These are phyloP conservation scores for Akanthomyces muscarius DNA, from an alignment of 2,329 filamentous ascomycete species.

Conservation along the genomic window DNA sequence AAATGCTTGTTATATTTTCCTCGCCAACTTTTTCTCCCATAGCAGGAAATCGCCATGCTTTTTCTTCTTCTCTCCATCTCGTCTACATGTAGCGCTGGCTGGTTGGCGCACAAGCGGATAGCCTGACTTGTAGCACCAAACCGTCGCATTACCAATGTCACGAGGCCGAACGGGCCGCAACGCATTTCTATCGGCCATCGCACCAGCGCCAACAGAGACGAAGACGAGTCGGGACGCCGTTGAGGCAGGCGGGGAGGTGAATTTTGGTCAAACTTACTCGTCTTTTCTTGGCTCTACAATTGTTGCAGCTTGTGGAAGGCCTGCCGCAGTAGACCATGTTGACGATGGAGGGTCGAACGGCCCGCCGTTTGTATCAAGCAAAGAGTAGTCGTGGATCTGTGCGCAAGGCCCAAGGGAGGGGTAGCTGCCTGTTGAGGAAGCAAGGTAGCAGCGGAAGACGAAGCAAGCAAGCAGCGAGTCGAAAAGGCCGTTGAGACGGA, in stretches of 20 bases:
- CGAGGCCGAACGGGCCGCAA: background rate
- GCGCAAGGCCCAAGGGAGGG: background rate
- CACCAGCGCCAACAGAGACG: background rate
- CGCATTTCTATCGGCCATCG: background rate
- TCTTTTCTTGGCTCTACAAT: conserved; percentile 18
- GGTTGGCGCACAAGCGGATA: background rate
- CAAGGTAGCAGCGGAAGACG: background rate
- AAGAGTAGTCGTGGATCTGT: conserved; percentile 3
- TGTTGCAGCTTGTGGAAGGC: conserved; percentile 18
- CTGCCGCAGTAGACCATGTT: conserved; percentile 18
- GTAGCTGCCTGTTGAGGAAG: background rate
- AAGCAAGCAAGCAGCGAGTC: conserved; percentile 14
- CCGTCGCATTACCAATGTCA: background rate
- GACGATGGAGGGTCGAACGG: background rate
- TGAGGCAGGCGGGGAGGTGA: background rate
- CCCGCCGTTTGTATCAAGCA: conserved; percentile 9
- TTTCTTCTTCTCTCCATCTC: background rate
- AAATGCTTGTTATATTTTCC: background rate
- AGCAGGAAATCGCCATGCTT: background rate
- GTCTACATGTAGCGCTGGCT: background rate
- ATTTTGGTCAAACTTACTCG: conserved; percentile 6
- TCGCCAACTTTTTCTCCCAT: background rate
- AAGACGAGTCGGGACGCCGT: background rate
- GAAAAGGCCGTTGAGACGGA: conserved; percentile 5
- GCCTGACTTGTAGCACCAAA: background rate